Evolutionary conservation across 2,329 filamentous ascomycete species (phyloP).

Genomic region (Geosmithia putterillii): DNA sequence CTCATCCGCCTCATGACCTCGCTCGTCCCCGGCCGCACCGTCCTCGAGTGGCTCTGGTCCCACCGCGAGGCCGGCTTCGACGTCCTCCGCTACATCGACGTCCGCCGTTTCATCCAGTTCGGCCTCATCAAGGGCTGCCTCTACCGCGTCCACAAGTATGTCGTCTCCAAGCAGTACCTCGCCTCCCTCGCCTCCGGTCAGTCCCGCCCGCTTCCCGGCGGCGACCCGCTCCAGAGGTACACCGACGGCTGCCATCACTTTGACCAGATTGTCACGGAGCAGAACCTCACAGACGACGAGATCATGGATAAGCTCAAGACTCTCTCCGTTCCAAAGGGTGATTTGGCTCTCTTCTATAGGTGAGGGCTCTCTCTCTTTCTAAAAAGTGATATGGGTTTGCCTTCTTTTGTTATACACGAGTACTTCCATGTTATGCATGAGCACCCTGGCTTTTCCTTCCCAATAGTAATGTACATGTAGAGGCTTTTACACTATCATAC

Average conservation of each 20-base stretch:
- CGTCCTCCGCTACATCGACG: constrained; percentile 66
- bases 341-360: constrained; percentile 41
- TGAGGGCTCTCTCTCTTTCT: constrained; percentile 14
- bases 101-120: constrained; percentile 87
- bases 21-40: constrained; percentile 71
- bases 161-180: constrained; percentile 55
- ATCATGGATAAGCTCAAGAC: constrained; percentile 56
- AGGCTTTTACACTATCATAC: constrained; percentile 7
- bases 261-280: constrained; percentile 72
- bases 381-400: constrained; percentile 2
- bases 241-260: constrained; percentile 65
- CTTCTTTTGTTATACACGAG: background rate
- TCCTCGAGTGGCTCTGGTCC: constrained; percentile 75
- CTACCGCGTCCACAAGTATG: constrained; percentile 87
- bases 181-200: constrained; percentile 42
- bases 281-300: constrained; percentile 56
- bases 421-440: background rate
- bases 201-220: constrained; percentile 24
- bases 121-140: constrained; percentile 91
- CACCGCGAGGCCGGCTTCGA: constrained; percentile 55
- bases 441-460: too few relatives aligned
- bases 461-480: constrained; percentile 11
- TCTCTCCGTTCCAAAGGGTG: constrained; percentile 37
- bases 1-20: constrained; percentile 76
- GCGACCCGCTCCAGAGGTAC: constrained; percentile 50